A percentile compares a stretch with the other conserved stretches of the same genome.
Conservation (phyloP, 352 stramenopile genomes). For the Globisporangium nagaii region DNA sequence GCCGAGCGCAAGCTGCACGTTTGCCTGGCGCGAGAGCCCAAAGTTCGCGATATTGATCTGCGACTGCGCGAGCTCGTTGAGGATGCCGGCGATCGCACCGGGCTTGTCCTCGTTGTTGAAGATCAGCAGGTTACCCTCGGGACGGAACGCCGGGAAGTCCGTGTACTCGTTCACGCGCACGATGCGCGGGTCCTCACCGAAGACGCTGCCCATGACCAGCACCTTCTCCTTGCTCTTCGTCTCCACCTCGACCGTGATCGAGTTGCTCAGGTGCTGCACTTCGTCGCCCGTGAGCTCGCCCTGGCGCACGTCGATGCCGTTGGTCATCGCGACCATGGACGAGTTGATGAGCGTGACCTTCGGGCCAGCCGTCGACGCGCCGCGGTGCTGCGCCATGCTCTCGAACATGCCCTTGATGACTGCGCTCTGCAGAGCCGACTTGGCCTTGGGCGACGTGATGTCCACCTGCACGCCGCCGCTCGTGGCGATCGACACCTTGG, state of each 20-base stretch:
- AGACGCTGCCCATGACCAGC: constrained; percentile 74
- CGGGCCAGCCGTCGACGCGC: neutral
- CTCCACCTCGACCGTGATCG: constrained; percentile 64
- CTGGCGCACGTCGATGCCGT: constrained; percentile 73
- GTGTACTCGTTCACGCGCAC: constrained; percentile 81
- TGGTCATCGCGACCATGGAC: constrained; percentile 61
- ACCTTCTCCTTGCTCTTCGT: constrained; percentile 49
- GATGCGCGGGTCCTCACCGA: constrained; percentile 74
- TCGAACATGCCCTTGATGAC: constrained; percentile 74
- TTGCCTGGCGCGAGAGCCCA: constrained; percentile 63
- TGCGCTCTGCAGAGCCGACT: constrained; percentile 62
- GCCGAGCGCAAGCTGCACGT: constrained; percentile 52
- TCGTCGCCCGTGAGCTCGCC: constrained; percentile 44
- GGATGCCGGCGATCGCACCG: constrained; percentile 68
- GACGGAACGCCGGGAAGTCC: constrained; percentile 79
- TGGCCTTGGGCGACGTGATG: constrained; percentile 68
- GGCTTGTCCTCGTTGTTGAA: constrained; percentile 84
- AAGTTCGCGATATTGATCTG: constrained; percentile 87
- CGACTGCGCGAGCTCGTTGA: constrained; percentile 56
- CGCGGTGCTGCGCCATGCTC: constrained; percentile 36
- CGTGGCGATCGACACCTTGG: constrained; percentile 56
- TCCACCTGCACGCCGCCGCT: constrained; percentile 66
- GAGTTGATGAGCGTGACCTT: constrained; percentile 61
- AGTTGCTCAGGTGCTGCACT: constrained; percentile 73
- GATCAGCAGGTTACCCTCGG: constrained; percentile 69